A percentile compares a stretch with the other conserved stretches of the same genome.
Conservation (phyloP, 2,329 filamentous ascomycete species). For the Phaeophleospora eucalypticola region DNA sequence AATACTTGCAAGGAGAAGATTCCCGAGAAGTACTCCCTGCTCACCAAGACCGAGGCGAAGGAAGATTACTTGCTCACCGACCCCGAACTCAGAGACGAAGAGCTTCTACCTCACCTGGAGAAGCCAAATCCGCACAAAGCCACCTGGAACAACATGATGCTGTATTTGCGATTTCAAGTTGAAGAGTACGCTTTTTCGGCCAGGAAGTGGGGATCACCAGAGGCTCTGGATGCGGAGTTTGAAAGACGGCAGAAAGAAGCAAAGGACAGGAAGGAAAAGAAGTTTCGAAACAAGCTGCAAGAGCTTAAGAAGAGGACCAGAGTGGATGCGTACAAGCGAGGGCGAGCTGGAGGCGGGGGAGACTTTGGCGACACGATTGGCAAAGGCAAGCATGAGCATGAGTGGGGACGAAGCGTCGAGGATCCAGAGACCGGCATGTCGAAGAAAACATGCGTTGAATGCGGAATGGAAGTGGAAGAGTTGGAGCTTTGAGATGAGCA, state of each 20-base stretch:
- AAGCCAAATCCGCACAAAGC: conserved; percentile 92
- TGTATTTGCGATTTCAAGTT: conserved; percentile 88
- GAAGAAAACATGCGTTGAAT: conserved; percentile 68
- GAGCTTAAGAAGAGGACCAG: conserved; percentile 91
- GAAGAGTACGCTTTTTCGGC: conserved; percentile 83
- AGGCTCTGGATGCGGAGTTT: conserved; percentile 84
- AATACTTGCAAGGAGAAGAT: conserved; percentile 79
- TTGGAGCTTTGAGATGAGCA: conserved; percentile 58
- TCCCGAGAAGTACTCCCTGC: conserved; percentile 87
- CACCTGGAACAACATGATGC: conserved; percentile 98
- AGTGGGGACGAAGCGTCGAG: conserved; percentile 65
- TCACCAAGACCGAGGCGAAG: conserved; percentile 94
- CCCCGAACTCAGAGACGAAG: conserved; percentile 83
- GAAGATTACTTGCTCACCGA: conserved; percentile 96
- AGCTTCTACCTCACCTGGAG: conserved; percentile 80
- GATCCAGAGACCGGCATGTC: conserved; percentile 66
- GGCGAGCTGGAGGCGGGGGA: conserved; percentile 51
- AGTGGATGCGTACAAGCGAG: conserved; percentile 81
- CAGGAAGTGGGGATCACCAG: conserved; percentile 84
- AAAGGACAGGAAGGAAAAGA: conserved; percentile 81
- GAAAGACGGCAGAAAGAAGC: conserved; percentile 72
- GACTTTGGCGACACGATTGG: conserved; percentile 72
- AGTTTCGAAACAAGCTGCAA: conserved; percentile 82
- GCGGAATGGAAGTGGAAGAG: conserved; percentile 65
- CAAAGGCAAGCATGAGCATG: conserved; percentile 75